Base-by-base conservation (phyloP, 768 basidiomycete species). In the Boletus subcaerulescens region DNA sequence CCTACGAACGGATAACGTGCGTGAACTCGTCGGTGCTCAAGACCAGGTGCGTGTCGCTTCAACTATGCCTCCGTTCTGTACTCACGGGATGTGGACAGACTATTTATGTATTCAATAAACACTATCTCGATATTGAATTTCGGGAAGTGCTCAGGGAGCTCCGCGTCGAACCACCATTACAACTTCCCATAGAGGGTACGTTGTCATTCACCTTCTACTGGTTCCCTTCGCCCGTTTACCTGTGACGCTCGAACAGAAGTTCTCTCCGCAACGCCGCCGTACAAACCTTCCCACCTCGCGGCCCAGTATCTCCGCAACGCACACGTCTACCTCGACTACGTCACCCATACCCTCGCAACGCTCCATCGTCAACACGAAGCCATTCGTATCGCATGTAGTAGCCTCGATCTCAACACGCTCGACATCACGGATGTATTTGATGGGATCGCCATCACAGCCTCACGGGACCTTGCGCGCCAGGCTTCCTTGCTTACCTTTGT, bases 21-120 rank as follows among this genome's bases (percentile, higher is more conserved):
- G 88, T 35, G 91, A 93, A 61, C 73, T 93, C 38, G 87, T 83
- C 35, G 86, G 86, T 46, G 75, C 81, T 20, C 82, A 85, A 63
- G 87, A 89, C 71, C 89, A 91, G 78, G 90, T 89, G 47, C 48
- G 78, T 35, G 6, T 41, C 10, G 13, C n/a, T 18, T 39, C 40
- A n/a, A 8, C 41, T 24, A 44, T 36, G 11, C 36, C 5, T 29
- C 7, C 32, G 3, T 29, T 9, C 44, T 13, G 45, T 54, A 15
- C 45, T 62, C 44, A 52, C 50, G 75, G 14, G 20, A n/a, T 3
- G 24, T 38, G 20, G 15, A 40, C 24, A 82, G 91, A 78, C 83
- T 8, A 86, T 93, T 56, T 93, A 82, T 63, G 87, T 93, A 6
- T 93, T 89, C 73, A 93, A 92, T 72, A 91, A 90, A 64, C 76